Base-by-base conservation (phyloP, 2,329 filamentous ascomycete genomes). In the Talaromyces sp. region DNA sequence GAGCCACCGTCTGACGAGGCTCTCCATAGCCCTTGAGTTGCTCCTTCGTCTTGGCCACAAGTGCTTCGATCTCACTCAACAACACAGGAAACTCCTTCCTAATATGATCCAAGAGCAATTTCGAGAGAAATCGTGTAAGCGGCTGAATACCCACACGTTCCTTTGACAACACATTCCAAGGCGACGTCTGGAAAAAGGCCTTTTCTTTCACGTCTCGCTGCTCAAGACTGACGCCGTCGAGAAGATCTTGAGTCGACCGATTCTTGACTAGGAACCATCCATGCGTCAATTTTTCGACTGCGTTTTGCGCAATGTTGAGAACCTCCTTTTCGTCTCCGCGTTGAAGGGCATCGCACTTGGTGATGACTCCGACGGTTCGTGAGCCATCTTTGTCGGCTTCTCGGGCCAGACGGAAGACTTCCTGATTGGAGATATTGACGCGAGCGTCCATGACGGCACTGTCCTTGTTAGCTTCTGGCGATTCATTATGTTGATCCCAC, bases 391-490 rank as follows among this genome's bases (percentile, higher is more conserved):
- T 61, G 53, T 75, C 71, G 17, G 66, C 66, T 3, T 64, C 66
- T 22, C 73, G 73, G 22, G 74, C 76, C 46, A 76, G 79, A 9
- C 78, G 74, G 0, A 83, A 56, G 39, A 56, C 40, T 48, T 25
- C 73, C 63, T 88, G 85, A 48, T 84, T 83, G 2, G 80, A 80
- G 61, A 78, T 72, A 48, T 82, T 76, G 40, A 75, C 73, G 50
- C 73, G 75, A 2, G 79, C 80, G 1, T 65, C 63, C 60, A 64
- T 62, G 11, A 63, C 60, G 11, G 61, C 58, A 9, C 63, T 62
- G 22, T 2, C 22, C 15, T 25, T 33, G 17, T 48, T 33, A 48
- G 45, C 10, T 48, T 21, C 5, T 21, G 10, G 2, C 5, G 0
- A 33, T 4, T 3, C 9, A 1, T n/a, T 48, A n/a, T n/a, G n/a